Conservation (phyloP, 2,329 filamentous ascomycete species). For the Clonostachys sp. region DNA sequence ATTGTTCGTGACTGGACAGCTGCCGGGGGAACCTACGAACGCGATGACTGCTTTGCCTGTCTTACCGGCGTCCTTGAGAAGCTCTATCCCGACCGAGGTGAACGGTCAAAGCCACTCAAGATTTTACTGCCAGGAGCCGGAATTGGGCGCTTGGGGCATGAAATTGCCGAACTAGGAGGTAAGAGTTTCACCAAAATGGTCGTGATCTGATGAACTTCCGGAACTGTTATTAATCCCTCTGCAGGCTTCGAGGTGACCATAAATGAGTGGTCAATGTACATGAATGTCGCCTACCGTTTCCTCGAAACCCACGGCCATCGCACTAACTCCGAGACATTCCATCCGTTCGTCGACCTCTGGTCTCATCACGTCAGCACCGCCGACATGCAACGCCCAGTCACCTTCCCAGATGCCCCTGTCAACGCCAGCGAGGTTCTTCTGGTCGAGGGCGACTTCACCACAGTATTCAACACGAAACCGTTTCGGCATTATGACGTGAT, state of each 20-base stretch:
- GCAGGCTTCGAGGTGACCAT: conserved; percentile 44
- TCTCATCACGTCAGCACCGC: conserved; percentile 45
- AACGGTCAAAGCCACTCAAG: conserved; percentile 13
- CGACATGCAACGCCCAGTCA: conserved; percentile 39
- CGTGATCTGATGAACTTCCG: background rate
- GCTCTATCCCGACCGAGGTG: conserved; percentile 18
- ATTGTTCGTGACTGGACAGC: conserved; percentile 52
- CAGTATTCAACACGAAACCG: conserved; percentile 18
- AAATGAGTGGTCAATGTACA: conserved; percentile 55
- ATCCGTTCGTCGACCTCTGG: conserved; percentile 52
- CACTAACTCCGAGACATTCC: conserved; percentile 19
- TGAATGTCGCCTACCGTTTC: conserved; percentile 50
- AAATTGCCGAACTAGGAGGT: conserved; percentile 38
- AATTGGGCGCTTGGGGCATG: conserved; percentile 45
- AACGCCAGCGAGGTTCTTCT: conserved; percentile 33
- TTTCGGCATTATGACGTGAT: conserved; percentile 36
- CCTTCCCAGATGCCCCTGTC: conserved; percentile 35
- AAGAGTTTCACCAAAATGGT: background rate
- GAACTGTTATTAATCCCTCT: background rate
- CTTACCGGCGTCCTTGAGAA: conserved; percentile 23
- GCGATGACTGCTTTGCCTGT: conserved; percentile 33
- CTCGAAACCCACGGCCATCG: conserved; percentile 24
- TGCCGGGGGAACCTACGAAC: conserved; percentile 35
- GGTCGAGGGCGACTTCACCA: conserved; percentile 53
- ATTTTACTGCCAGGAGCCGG: conserved; percentile 49